phyloP scores from a whole-genome alignment of 805 yeast genomes.

The Wickerhamiella parazyma region DNA sequence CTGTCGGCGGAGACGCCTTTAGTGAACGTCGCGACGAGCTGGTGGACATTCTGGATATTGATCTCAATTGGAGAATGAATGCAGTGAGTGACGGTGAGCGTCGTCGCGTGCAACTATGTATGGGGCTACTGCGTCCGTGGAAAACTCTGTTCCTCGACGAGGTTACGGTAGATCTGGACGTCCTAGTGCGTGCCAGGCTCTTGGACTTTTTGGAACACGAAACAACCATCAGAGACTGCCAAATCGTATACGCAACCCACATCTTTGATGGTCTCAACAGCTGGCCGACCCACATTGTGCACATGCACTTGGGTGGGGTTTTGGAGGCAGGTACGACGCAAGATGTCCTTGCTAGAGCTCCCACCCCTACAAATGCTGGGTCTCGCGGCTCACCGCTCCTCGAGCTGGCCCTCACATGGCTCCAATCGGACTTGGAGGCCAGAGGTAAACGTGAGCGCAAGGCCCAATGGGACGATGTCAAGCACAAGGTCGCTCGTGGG shows the following conservation, averaged over 20 bases:
- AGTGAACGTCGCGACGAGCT: constrained; percentile 66
- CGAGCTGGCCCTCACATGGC: constrained; percentile 27
- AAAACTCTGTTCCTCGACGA: constrained; percentile 77
- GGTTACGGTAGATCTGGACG: constrained; percentile 94
- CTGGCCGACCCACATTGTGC: constrained; percentile 81
- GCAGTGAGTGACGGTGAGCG: constrained; percentile 89
- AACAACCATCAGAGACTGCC: constrained; percentile 52
- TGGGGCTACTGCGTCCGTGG: constrained; percentile 93
- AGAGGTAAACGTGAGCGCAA: constrained; percentile 45
- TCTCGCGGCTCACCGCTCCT: constrained; percentile 22
- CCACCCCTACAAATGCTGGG: constrained; percentile 3
- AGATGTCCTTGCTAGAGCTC: constrained; percentile 15
- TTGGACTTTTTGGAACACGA: constrained; percentile 61
- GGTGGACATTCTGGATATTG: constrained; percentile 68
- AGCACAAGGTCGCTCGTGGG: constrained; percentile 13
- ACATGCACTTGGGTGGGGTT: constrained; percentile 55
- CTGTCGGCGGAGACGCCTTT: constrained; percentile 69
- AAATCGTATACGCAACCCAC: constrained; percentile 86
- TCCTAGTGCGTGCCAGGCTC: constrained; percentile 67
- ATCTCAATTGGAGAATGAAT: constrained; percentile 84
- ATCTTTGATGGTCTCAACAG: constrained; percentile 86
- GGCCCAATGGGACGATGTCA: constrained; percentile 43
- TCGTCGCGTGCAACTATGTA: constrained; percentile 80
- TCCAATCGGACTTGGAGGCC: constrained; percentile 28
- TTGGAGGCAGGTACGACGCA: constrained; percentile 19